Evolutionary conservation across 108 stramenopile genomes (phyloP).

Genomic region (Fistulifera pelliculosa): DNA sequence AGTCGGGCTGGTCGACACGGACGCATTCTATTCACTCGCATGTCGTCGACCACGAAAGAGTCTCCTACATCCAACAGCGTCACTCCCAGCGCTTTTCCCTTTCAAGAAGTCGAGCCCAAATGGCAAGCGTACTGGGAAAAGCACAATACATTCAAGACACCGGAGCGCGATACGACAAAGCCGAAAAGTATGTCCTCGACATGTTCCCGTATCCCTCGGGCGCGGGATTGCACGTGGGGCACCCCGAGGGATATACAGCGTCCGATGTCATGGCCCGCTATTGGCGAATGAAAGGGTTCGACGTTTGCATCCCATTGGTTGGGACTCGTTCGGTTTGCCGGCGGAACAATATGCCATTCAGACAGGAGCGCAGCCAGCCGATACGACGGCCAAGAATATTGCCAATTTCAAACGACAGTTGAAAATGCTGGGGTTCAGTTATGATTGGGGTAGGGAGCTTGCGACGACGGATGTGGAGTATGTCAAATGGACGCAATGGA

Average conservation of each 20-base stretch:
- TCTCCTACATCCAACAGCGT: too few relatives aligned
- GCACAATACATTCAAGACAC: constrained; percentile 74
- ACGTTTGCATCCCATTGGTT: constrained; percentile 99
- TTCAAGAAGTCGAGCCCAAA: constrained; percentile 70
- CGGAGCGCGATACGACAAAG: constrained; percentile 48
- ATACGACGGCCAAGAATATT: constrained; percentile 90
- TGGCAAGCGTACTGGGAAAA: constrained; percentile 87
- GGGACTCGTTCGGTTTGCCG: constrained; percentile 99
- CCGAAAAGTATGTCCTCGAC: constrained; percentile 94
- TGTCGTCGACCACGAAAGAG: too few relatives aligned
- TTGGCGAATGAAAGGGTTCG: constrained; percentile 92
- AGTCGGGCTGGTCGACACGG: too few relatives aligned
- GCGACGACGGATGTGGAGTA: constrained; percentile 94
- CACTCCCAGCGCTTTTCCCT: constrained; percentile 38
- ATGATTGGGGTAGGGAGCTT: constrained; percentile 96
- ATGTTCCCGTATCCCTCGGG: constrained; percentile 99
- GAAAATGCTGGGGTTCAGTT: constrained; percentile 91
- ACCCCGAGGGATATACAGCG: constrained; percentile 96
- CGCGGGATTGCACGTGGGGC: constrained; percentile 94
- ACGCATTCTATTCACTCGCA: too few relatives aligned
- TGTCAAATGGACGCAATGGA: constrained; percentile 99
- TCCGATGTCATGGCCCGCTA: constrained; percentile 97
- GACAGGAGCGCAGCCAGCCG: constrained; percentile 92
- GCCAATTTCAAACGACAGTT: constrained; percentile 93
- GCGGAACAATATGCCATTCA: constrained; percentile 99